Base-by-base conservation (phyloP, 208 protist genomes). In the Wallacemonas sp. region DNA sequence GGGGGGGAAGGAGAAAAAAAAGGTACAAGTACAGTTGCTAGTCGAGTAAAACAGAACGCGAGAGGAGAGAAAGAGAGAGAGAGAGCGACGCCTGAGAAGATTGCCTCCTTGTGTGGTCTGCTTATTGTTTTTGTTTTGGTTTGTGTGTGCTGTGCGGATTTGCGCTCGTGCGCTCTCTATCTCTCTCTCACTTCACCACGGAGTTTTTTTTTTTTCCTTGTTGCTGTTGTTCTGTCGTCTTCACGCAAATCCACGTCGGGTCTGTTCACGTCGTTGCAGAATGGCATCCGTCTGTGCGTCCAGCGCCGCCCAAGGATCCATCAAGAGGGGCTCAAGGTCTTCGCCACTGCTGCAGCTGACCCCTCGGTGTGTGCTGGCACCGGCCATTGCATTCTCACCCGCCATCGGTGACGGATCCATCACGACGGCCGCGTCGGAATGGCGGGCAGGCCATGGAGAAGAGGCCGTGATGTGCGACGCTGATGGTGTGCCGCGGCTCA, bases 231-330 rank as follows among this genome's bases (percentile, higher is more conserved):
- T n/a, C n/a, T n/a, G n/a, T n/a, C 42, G 22, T 17, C 6, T 31
- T 58, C 56, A 62, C 9, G 56, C 34, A 17, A 17, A 61, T 12
- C 24, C 21, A 4, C 2, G 8, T 51, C 44, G 59, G 44, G 68
- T 67, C 28, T 65, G 63, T 41, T 51, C 34, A 46, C 66, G 70
- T 14, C 63, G 74, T 44, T 46, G 66, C 30, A 91, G 66, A 41
- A 91, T 79, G 33, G 54, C 45, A 56, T 91, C 84, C 17, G 74
- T 85, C 59, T 88, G 75, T 9, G 77, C 78, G 55, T 91, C 84
- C 39, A 91, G 76, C 24, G 63, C 64, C 38, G 76, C 76, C 84
- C 84, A 91, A 30, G 78, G 75, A 38, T 87, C 68, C 31, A 45
- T 56, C 30, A 88, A 27, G 12, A 66, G 59, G 2, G 53, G 53